A percentile compares a stretch with the other conserved stretches of the same genome.
Conservation (phyloP, 2,329 filamentous ascomycete species). For the Macrophomina phaseolina region DNA sequence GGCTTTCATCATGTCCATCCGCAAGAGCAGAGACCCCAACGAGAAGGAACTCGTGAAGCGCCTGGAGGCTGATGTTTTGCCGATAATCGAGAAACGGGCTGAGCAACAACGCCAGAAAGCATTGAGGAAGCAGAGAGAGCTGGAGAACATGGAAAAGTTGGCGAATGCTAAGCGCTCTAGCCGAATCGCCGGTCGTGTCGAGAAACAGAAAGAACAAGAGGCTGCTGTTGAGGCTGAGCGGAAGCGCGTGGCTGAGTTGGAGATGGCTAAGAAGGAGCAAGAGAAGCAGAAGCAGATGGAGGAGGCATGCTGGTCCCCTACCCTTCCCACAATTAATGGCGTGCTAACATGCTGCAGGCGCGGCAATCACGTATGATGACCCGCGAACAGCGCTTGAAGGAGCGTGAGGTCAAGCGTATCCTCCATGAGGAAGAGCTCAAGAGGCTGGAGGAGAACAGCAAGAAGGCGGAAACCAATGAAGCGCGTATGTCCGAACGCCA, state of each 20-base stretch:
- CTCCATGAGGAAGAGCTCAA: slow-evolving; percentile 83
- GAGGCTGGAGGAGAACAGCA: slow-evolving; percentile 77
- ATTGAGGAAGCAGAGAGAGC: slow-evolving; percentile 78
- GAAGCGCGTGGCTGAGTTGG: slow-evolving; percentile 68
- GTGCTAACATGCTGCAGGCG: slow-evolving; percentile 56
- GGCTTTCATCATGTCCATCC: slow-evolving; percentile 71
- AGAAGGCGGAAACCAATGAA: slow-evolving; percentile 52
- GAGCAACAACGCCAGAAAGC: slow-evolving; percentile 72
- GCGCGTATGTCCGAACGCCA: slow-evolving; percentile 77
- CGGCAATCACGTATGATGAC: slow-evolving; percentile 81
- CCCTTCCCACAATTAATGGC: not conserved
- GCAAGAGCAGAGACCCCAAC: slow-evolving; percentile 79
- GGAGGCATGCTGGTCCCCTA: slow-evolving; percentile 51
- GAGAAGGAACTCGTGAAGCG: slow-evolving; percentile 78
- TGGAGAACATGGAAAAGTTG: slow-evolving; percentile 82
- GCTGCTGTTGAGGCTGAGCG: slow-evolving; percentile 73
- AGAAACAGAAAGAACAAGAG: slow-evolving; percentile 77
- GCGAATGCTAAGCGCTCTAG: slow-evolving; percentile 95
- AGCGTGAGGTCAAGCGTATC: slow-evolving; percentile 83
- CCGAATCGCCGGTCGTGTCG: slow-evolving; percentile 79
- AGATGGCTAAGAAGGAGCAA: slow-evolving; percentile 64
- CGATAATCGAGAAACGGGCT: slow-evolving; percentile 79
- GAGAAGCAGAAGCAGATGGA: slow-evolving; percentile 69
- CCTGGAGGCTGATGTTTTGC: slow-evolving; percentile 78
- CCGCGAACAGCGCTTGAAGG: slow-evolving; percentile 81